A percentile compares a stretch with the other conserved stretches of the same genome.
phyloP scores from a whole-genome alignment of 176 grass and related monocot species.

The Poa annua region DNA sequence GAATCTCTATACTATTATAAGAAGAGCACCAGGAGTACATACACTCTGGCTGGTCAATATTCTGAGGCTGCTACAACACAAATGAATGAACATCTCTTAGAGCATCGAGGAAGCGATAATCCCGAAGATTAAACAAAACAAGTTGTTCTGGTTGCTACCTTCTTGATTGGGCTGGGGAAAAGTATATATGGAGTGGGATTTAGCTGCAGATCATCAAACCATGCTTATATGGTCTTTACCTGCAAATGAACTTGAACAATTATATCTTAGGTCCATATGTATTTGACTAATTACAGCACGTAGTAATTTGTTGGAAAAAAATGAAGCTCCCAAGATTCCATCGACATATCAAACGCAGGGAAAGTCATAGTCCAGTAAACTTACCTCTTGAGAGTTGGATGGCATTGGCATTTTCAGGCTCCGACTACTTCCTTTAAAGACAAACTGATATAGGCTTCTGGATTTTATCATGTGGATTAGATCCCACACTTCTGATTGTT shows the following conservation, averaged over 20 bases:
- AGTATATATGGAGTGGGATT: background rate
- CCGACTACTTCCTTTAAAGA: too few relatives aligned
- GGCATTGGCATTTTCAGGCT: background rate
- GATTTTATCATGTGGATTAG: too few relatives aligned
- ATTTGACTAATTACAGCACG: background rate
- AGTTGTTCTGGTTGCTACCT: too few relatives aligned
- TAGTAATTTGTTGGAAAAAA: background rate
- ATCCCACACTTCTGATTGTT: too few relatives aligned
- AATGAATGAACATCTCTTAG: background rate
- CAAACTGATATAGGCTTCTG: too few relatives aligned
- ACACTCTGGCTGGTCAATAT: background rate
- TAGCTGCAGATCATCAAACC: background rate
- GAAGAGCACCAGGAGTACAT: background rate
- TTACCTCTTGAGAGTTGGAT: background rate
- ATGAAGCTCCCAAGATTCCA: background rate
- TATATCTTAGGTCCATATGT: background rate
- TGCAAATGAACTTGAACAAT: background rate
- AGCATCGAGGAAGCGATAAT: too few relatives aligned
- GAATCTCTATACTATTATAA: background rate
- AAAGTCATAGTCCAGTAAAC: background rate
- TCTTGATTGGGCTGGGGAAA: too few relatives aligned
- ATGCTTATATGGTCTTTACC: background rate
- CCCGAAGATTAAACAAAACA: too few relatives aligned
- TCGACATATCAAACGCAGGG: background rate
- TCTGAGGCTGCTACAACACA: background rate